These are phyloP conservation scores for Volutella citrinella DNA, from an alignment of 2,329 filamentous ascomycete species.

Conservation along the genomic window DNA sequence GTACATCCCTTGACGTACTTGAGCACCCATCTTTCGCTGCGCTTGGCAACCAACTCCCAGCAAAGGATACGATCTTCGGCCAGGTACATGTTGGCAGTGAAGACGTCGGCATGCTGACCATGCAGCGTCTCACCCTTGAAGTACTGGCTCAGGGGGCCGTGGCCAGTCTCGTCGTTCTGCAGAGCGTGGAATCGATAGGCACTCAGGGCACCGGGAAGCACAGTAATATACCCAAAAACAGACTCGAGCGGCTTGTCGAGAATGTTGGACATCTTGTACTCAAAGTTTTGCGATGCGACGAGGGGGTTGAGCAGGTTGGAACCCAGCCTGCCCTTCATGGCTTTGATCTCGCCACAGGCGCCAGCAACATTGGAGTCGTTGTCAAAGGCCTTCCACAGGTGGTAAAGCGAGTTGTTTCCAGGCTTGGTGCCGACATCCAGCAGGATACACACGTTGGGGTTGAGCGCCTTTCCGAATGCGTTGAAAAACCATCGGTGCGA, in stretches of 20 bases:
- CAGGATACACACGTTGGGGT: slow-evolving; percentile 94
- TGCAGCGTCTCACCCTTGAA: slow-evolving; percentile 99
- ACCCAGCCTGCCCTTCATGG: slow-evolving; percentile 86
- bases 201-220: slow-evolving; percentile 89
- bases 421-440: slow-evolving; percentile 95
- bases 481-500: slow-evolving; percentile 99
- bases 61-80: slow-evolving; percentile 88
- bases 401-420: slow-evolving; percentile 85
- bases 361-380: slow-evolving; percentile 96
- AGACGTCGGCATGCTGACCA: slow-evolving; percentile 93
- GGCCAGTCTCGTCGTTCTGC: slow-evolving; percentile 94
- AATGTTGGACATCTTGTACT: slow-evolving; percentile 99
- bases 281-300: slow-evolving; percentile 96
- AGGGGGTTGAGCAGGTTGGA: slow-evolving; percentile 86
- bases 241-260: slow-evolving; percentile 96
- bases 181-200: slow-evolving; percentile 94
- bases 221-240: slow-evolving; percentile 97
- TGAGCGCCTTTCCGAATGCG: slow-evolving; percentile 87
- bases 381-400: slow-evolving; percentile 98
- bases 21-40: slow-evolving; percentile 91
- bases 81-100: slow-evolving; percentile 95
- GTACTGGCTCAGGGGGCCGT: slow-evolving; percentile 94
- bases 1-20: slow-evolving; percentile 97
- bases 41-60: slow-evolving; percentile 94
- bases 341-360: slow-evolving; percentile 95